Evolutionary conservation across 768 basidiomycete genomes (phyloP), one percentile per base, ranked within the genome.

Genomic region (Collybiopsis confluens): DNA sequence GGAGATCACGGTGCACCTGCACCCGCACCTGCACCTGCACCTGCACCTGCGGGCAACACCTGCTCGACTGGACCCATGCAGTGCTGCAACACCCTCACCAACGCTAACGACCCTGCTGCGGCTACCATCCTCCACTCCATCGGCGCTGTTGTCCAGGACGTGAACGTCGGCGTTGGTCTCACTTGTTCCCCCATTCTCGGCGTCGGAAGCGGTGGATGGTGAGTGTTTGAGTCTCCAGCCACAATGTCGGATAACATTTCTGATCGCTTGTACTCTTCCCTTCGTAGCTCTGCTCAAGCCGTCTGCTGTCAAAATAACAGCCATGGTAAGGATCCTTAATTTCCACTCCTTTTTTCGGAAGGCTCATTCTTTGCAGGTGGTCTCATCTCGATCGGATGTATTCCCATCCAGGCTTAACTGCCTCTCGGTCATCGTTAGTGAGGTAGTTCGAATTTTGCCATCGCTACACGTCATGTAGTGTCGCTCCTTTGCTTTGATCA

Each of bases 61-160:
- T 52, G 50, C 38, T 27, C 37, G 3, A 52, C 50, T 52, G 50
- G 50, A 4, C 27, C 50, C 9, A 11, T 52, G 5, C 50, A 52
- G 50, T 52, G 50, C 41, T 52, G 50, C 50, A 9, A 52, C 2
- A 52, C n/a, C 13, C 21, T 42, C 40, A 16, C 37, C 13, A 26
- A 23, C 9, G 50, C 58, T 11, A n/a, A 26, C 5, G 38, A 36
- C n/a, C 15, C 2, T 9, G 8, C 24, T 23, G n/a, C 21, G 6
- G n/a, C 26, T 4, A 13, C 37, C 1, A n/a, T 41, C 13, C 38
- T 40, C 9, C 38, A 26, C 13, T 11, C 30, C 2, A 7, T 52
- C 7, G 50, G 50, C 23, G 23, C 59, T 45, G 88, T 87, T 64
- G 68, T 90, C 4, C 77, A 88, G 4, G 86, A 20, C 20, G 6